Conservation (phyloP, 805 yeast genomes). For the Priceomyces castillae region DNA sequence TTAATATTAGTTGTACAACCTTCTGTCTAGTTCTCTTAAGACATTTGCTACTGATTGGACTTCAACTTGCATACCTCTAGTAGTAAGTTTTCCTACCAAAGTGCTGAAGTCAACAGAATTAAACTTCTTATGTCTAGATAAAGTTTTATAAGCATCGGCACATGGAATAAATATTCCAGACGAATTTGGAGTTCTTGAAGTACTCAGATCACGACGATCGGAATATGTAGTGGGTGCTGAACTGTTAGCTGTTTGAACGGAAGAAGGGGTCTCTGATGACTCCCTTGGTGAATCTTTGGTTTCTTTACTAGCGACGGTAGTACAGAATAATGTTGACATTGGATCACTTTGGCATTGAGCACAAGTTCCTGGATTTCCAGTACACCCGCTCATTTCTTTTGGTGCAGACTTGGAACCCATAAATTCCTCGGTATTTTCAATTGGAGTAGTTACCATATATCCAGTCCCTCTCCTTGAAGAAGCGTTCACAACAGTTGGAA, state of each 20-base stretch:
- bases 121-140: slow-evolving; percentile 78
- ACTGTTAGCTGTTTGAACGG: slow-evolving; percentile 8
- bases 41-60: slow-evolving; percentile 88
- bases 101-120: slow-evolving; percentile 69
- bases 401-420: slow-evolving; percentile 11
- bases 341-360: slow-evolving; percentile 81
- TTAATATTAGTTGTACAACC: slow-evolving; percentile 44
- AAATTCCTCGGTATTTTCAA: slow-evolving; percentile 1
- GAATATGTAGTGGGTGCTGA: slow-evolving; percentile 17
- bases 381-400: slow-evolving; percentile 48
- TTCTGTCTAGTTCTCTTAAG: slow-evolving; percentile 73
- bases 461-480: slow-evolving; percentile 12
- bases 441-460: slow-evolving; percentile 12
- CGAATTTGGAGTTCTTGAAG: slow-evolving; percentile 18
- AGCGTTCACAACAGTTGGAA: slow-evolving; percentile 30
- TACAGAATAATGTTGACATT: slow-evolving; percentile 83
- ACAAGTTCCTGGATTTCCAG: slow-evolving; percentile 89
- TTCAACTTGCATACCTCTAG: slow-evolving; percentile 87
- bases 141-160: slow-evolving; percentile 84
- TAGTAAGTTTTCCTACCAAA: slow-evolving; percentile 69
- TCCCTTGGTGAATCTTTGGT: slow-evolving; percentile 7
- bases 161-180: slow-evolving; percentile 72
- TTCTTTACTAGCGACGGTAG: slow-evolving; percentile 68
- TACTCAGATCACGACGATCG: slow-evolving; percentile 1
- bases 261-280: neutral